Evolutionary conservation across 495 filamentous ascomycete genomes (phyloP), one percentile per base, ranked within the genome.

Genomic region (Melanomma pulvis-pyrius): DNA sequence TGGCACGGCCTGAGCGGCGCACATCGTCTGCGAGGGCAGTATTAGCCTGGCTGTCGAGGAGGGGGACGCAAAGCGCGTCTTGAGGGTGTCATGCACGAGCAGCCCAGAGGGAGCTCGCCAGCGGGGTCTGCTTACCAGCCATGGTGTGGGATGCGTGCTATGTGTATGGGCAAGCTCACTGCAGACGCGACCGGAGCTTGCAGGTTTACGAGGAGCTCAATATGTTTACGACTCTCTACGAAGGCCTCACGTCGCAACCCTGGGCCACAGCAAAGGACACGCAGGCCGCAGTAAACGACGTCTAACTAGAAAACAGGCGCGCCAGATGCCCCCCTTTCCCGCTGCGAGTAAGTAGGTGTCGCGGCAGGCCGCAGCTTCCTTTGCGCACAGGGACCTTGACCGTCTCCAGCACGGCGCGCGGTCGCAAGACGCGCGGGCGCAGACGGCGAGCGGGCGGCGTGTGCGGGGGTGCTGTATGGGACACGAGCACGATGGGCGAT

Each of bases 1-100:
- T 98, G 68, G 93, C 90, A 68, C 94, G 89, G 53, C 92, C 92
- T 17, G 94, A 97, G 74, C 96, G 89, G 78, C 94, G 88, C 61
- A 92, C 89, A 83, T 96, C 93, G 57, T 91, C 90, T 90, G 79
- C 39, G 58, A 50, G 6, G 5, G n/a, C 5, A 3, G 9, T 25
- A 57, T 66, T 52, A 69, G 65, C 57, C 52, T 61, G 52, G 30
- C 26, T 39, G 25, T 39, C 19, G 46, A 5, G 46, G 46, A 24
- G 39, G 28, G 39, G 46, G 30, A 17, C 11, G 28, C 36, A 32
- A 48, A 21, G 30, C 46, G 54, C 56, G 44, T 58, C 46, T 28
- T 28, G 49, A 29, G 50, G 15, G 19, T 8, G 36, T 17, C 19
- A 49, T n/a, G n/a, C 13, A 8, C 12, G 11, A 15, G 13, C 24